Percentiles rank a stretch among this genome's conserved stretches.
These are phyloP conservation scores for Dioscorea zingiberensis DNA, from an alignment of 106 monocot species.

Conservation along the genomic window DNA sequence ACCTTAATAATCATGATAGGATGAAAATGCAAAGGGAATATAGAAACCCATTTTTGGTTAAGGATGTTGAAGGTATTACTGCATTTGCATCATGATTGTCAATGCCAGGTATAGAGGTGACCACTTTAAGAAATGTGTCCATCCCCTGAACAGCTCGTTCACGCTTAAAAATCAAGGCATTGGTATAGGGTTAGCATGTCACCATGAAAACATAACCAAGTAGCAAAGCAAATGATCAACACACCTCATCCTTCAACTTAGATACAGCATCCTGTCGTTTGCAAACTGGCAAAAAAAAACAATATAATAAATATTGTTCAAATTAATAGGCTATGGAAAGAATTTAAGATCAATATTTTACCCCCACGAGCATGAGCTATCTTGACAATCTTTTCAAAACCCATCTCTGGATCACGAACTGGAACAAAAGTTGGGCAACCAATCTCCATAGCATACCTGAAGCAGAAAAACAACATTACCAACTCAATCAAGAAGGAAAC, in stretches of 20 bases:
- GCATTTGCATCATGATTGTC: conserved; percentile 72
- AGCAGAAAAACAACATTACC: background rate
- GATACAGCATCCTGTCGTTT: conserved; percentile 48
- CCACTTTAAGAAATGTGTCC: conserved; percentile 44
- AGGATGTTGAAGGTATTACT: conserved; percentile 18
- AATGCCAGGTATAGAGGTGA: conserved; percentile 66
- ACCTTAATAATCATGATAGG: too few species aligned
- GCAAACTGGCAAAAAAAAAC: conserved; percentile 33
- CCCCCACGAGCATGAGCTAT: conserved; percentile 71
- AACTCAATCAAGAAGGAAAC: background rate
- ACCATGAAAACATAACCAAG: background rate
- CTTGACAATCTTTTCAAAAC: conserved; percentile 78
- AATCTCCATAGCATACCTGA: conserved; percentile 42
- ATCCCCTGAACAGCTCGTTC: conserved; percentile 44
- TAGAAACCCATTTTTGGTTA: background rate
- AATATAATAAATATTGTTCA: background rate
- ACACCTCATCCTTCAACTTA: conserved; percentile 69
- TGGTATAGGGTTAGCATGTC: background rate
- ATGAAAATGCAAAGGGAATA: too few species aligned
- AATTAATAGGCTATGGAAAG: background rate
- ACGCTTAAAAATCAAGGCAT: conserved; percentile 29
- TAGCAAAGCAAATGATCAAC: background rate
- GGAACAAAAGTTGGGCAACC: conserved; percentile 55
- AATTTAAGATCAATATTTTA: conserved; percentile 7
- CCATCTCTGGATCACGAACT: conserved; percentile 72